A percentile compares a stretch with the other conserved stretches of the same genome.
Conservation (phyloP, 768 basidiomycete genomes). For the Suillus cothurnatus region DNA sequence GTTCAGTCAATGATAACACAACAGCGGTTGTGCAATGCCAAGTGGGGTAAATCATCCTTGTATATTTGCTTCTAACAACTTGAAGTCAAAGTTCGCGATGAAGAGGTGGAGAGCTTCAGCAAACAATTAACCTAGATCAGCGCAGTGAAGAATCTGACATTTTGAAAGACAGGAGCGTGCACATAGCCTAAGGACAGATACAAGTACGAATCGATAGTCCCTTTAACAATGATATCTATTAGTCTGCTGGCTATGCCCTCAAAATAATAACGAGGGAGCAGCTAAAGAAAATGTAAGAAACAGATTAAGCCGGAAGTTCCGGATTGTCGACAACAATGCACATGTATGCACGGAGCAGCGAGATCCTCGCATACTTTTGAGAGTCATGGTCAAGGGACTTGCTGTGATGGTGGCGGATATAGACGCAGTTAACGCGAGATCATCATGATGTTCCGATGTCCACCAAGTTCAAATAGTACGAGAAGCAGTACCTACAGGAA, state of each 20-base stretch:
- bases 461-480: not conserved
- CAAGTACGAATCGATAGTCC: not conserved
- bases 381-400: not conserved
- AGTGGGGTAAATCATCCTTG: not conserved
- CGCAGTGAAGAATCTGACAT: not conserved
- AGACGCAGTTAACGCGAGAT: not conserved
- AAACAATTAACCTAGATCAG: not conserved
- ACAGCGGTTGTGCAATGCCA: not conserved
- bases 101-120: not conserved
- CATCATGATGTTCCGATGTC: too few species aligned
- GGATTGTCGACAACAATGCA: not conserved
- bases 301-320: not conserved
- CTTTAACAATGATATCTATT: too few species aligned
- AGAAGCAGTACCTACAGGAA: not conserved
- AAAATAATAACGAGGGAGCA: not conserved
- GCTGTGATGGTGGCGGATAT: not conserved
- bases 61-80: not conserved
- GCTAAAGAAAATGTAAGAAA: not conserved
- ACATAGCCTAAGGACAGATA: not conserved
- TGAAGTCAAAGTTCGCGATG: not conserved
- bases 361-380: not conserved
- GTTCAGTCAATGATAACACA: not conserved
- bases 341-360: not conserved
- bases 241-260: not conserved
- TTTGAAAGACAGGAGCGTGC: not conserved